These are phyloP conservation scores for Rugosomyces carneus DNA, from an alignment of 1,284 basidiomycete species.

Conservation along the genomic window DNA sequence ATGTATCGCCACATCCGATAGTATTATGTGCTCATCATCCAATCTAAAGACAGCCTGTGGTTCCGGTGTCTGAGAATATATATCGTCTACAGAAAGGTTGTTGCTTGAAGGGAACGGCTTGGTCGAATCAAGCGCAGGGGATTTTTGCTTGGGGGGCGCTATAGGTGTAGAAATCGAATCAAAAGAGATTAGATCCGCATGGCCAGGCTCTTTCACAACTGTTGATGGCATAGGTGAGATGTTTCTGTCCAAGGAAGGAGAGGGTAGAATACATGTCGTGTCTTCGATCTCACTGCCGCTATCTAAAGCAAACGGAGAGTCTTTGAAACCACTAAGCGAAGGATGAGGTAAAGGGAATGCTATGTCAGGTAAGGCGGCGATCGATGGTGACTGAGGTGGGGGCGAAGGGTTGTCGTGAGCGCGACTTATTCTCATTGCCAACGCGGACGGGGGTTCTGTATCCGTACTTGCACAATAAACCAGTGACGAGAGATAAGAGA, in stretches of 20 bases:
- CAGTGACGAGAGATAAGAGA: slow-evolving; percentile 1
- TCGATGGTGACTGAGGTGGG: slow-evolving; percentile 42
- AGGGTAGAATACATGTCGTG: slow-evolving; percentile 11
- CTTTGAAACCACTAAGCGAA: neutral
- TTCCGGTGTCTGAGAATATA: slow-evolving; percentile 31
- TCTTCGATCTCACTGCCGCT: neutral
- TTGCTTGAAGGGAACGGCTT: slow-evolving; percentile 1
- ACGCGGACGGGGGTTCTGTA: slow-evolving; percentile 57
- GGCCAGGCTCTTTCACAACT: neutral
- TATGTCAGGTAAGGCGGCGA: slow-evolving; percentile 17
- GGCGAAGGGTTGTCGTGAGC: slow-evolving; percentile 73
- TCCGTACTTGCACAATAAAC: slow-evolving; percentile 6
- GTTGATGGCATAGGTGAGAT: slow-evolving; percentile 19
- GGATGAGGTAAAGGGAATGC: slow-evolving; percentile 4
- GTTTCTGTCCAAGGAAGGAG: slow-evolving; percentile 12
- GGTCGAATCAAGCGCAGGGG: slow-evolving; percentile 5
- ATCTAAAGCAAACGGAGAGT: neutral
- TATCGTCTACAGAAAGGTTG: slow-evolving; percentile 32
- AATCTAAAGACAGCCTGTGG: neutral
- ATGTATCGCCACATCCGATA: neutral
- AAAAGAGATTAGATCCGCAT: slow-evolving; percentile 35
- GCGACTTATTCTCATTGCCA: slow-evolving; percentile 57
- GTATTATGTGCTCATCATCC: neutral
- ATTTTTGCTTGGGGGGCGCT: slow-evolving; percentile 8
- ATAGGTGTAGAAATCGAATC: slow-evolving; percentile 30